A percentile compares a stretch with the other conserved stretches of the same genome.
Evolutionary conservation across 352 stramenopile species (phyloP).

Genomic region (Pythium volutum): DNA sequence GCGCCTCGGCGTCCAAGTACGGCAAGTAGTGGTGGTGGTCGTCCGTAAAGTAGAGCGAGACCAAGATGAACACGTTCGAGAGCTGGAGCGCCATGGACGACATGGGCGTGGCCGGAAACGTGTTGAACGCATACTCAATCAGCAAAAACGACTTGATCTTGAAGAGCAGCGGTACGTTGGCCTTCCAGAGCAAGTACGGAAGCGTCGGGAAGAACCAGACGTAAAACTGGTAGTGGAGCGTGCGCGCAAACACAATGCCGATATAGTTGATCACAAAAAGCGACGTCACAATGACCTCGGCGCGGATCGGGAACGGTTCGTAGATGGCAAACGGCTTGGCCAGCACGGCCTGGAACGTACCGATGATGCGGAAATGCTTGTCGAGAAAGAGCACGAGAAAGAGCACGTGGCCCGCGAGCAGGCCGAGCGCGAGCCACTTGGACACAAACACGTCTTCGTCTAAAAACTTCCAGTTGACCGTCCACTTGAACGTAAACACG

Average conservation of each 20-base stretch:
- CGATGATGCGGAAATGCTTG: constrained; percentile 81
- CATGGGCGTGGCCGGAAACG: constrained; percentile 91
- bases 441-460: constrained; percentile 75
- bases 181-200: constrained; percentile 93
- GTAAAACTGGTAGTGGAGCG: constrained; percentile 99
- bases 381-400: constrained; percentile 77
- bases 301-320: constrained; percentile 78
- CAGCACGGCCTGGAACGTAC: constrained; percentile 67
- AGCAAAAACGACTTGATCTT: constrained; percentile 79
- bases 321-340: constrained; percentile 69
- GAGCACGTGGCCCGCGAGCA: constrained; percentile 58
- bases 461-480: constrained; percentile 97
- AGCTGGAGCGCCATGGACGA: constrained; percentile 93
- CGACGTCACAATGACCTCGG: constrained; percentile 81
- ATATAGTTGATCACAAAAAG: constrained; percentile 95
- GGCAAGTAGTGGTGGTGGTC: constrained; percentile 60
- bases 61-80: constrained; percentile 85
- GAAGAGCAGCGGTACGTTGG: constrained; percentile 77
- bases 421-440: constrained; percentile 52
- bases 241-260: constrained; percentile 95
- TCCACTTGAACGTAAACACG: constrained; percentile 99
- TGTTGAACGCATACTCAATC: constrained; percentile 94
- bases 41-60: constrained; percentile 71
- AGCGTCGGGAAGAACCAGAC: constrained; percentile 96
- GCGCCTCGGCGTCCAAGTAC: constrained; percentile 76